Conservation (phyloP, 2,329 filamentous ascomycete genomes). For the Endoconidiophora polonica region DNA sequence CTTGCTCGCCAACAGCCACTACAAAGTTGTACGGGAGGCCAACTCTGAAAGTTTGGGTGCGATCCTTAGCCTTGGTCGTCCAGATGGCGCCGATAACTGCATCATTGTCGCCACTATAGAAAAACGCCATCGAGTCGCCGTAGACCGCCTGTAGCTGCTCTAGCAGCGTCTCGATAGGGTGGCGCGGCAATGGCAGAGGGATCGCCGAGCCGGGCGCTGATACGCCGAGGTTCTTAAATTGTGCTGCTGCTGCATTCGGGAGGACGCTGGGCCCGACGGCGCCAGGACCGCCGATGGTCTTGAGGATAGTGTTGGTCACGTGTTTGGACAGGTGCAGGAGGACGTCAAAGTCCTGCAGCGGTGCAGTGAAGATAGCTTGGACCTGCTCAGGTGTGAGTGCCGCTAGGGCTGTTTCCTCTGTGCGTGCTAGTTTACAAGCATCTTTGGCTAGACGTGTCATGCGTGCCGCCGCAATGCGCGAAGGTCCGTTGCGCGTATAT, state of each 20-base stretch:
- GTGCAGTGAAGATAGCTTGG: conserved; percentile 49
- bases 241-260: conserved; percentile 14
- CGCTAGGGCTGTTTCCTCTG: conserved; percentile 36
- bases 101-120: conserved; percentile 47
- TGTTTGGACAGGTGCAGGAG: conserved; percentile 53
- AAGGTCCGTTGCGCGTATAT: conserved; percentile 55
- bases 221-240: conserved; percentile 52
- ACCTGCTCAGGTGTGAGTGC: conserved; percentile 22
- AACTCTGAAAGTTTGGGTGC: conserved; percentile 45
- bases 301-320: conserved; percentile 26
- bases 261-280: conserved; percentile 24
- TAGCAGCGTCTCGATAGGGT: conserved; percentile 47
- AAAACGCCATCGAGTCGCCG: conserved; percentile 58
- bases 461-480: conserved; percentile 67
- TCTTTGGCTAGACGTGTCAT: conserved; percentile 70
- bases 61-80: conserved; percentile 34
- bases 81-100: conserved; percentile 39
- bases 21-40: conserved; percentile 48
- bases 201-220: conserved; percentile 7
- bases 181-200: conserved; percentile 39
- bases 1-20: conserved; percentile 22
- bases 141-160: conserved; percentile 52
- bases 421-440: conserved; percentile 45
- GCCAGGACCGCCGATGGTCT: conserved; percentile 21
- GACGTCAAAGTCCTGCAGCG: conserved; percentile 68